Conservation (phyloP, 1,139 yeast genomes). For the Pichia sp. region DNA sequence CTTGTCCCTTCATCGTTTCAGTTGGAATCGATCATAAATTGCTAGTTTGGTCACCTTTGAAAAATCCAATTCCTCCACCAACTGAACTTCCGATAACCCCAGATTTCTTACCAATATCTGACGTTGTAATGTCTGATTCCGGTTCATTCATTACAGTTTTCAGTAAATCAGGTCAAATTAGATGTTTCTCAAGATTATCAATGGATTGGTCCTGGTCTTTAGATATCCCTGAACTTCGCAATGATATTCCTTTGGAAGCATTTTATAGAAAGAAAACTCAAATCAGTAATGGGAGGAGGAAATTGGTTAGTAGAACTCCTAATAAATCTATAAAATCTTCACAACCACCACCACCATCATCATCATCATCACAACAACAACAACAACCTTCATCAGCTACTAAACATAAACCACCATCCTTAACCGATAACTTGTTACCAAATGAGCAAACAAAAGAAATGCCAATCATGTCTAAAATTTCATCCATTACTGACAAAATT, state of each 20-base stretch:
- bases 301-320: conserved; percentile 11
- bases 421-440: background rate
- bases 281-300: conserved; percentile 8
- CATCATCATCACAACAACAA: background rate
- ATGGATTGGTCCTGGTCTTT: conserved; percentile 51
- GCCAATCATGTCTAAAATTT: background rate
- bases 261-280: conserved; percentile 44
- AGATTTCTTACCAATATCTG: conserved; percentile 63
- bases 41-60: conserved; percentile 66
- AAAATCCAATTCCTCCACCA: conserved; percentile 39
- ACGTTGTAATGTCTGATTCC: conserved; percentile 50
- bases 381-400: background rate
- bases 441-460: background rate
- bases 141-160: conserved; percentile 56
- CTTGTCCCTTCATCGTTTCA: conserved; percentile 55
- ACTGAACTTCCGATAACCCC: conserved; percentile 36
- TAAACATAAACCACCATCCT: background rate
- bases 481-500: background rate
- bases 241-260: conserved; percentile 41
- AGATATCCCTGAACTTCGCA: conserved; percentile 27
- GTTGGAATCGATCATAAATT: conserved; percentile 69
- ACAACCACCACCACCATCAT: background rate
- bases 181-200: conserved; percentile 51
- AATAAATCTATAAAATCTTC: background rate
- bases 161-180: conserved; percentile 43